These are phyloP conservation scores for Blepharisma stoltei DNA, from an alignment of 73 alveolate species.

Conservation along the genomic window DNA sequence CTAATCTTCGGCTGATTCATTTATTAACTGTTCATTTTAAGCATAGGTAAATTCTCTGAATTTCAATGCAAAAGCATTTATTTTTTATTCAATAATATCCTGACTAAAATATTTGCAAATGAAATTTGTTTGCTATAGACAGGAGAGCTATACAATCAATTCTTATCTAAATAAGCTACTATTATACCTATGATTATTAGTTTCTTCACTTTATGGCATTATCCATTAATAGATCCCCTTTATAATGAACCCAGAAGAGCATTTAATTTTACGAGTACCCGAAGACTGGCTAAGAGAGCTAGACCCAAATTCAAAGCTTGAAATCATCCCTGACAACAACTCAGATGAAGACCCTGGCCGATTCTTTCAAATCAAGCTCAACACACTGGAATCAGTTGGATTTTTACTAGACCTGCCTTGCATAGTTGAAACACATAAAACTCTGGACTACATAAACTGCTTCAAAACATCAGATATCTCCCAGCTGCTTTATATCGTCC, in stretches of 20 bases:
- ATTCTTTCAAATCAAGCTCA: slow-evolving; percentile 24
- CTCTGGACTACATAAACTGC: slow-evolving; percentile 32
- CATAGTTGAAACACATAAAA: slow-evolving; percentile 37
- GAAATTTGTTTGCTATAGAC: too few relatives aligned
- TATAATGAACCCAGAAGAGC: slow-evolving; percentile 19
- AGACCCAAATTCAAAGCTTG: neutral
- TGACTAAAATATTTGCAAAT: too few relatives aligned
- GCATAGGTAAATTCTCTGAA: too few relatives aligned
- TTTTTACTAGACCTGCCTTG: slow-evolving; percentile 35
- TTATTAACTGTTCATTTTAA: too few relatives aligned
- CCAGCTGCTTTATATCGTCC: slow-evolving; percentile 31
- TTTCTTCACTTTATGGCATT: too few relatives aligned
- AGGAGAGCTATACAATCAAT: too few relatives aligned
- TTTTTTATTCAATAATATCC: too few relatives aligned
- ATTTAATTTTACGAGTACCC: neutral
- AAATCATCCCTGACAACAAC: neutral
- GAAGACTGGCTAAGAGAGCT: slow-evolving; percentile 8
- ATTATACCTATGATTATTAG: too few relatives aligned
- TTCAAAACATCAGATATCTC: slow-evolving; percentile 32
- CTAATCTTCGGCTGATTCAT: too few relatives aligned
- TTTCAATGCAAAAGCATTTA: too few relatives aligned
- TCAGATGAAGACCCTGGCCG: slow-evolving; percentile 16
- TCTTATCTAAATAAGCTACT: too few relatives aligned
- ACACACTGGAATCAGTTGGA: slow-evolving; percentile 12
- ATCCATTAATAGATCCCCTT: too few relatives aligned